A percentile compares a stretch with the other conserved stretches of the same genome.
phyloP scores from a whole-genome alignment of 1,284 basidiomycete genomes.

The Irpex rosettiformis region DNA sequence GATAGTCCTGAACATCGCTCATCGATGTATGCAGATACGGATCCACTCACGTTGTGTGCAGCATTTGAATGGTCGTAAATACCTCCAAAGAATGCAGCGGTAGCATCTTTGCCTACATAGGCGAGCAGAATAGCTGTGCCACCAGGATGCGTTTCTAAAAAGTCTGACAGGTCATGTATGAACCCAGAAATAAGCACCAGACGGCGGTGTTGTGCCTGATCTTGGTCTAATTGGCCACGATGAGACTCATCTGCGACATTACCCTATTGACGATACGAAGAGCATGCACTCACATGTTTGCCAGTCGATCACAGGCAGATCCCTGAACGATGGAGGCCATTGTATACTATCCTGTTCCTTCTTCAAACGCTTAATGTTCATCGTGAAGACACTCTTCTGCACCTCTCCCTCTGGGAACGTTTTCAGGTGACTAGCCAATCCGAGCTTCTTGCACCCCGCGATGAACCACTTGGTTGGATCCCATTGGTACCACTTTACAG shows the following conservation, averaged over 20 bases:
- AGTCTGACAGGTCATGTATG: constrained; percentile 80
- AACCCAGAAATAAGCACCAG: constrained; percentile 80
- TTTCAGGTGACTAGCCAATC: constrained; percentile 74
- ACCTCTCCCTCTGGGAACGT: constrained; percentile 88
- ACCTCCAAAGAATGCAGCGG: constrained; percentile 80
- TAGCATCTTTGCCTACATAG: constrained; percentile 77
- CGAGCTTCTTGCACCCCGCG: constrained; percentile 51
- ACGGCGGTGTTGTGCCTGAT: constrained; percentile 61
- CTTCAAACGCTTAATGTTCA: constrained; percentile 78
- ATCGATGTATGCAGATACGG: neutral
- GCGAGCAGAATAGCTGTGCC: constrained; percentile 60
- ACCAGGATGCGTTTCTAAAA: constrained; percentile 80
- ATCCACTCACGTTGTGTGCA: constrained; percentile 66
- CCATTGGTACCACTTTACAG: constrained; percentile 66
- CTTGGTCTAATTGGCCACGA: constrained; percentile 45
- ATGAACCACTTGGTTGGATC: constrained; percentile 85
- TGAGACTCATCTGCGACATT: neutral
- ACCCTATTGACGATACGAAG: too few relatives aligned
- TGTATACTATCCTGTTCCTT: constrained; percentile 56
- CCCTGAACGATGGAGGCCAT: constrained; percentile 66
- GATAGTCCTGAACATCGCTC: too few relatives aligned
- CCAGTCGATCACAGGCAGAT: constrained; percentile 80
- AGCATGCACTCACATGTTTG: constrained; percentile 74
- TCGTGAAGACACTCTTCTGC: constrained; percentile 76
- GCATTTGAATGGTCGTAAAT: constrained; percentile 82